A percentile compares a stretch with the other conserved stretches of the same genome.
Conservation (phyloP, 179 eudicot species). For the Silene coronaria region DNA sequence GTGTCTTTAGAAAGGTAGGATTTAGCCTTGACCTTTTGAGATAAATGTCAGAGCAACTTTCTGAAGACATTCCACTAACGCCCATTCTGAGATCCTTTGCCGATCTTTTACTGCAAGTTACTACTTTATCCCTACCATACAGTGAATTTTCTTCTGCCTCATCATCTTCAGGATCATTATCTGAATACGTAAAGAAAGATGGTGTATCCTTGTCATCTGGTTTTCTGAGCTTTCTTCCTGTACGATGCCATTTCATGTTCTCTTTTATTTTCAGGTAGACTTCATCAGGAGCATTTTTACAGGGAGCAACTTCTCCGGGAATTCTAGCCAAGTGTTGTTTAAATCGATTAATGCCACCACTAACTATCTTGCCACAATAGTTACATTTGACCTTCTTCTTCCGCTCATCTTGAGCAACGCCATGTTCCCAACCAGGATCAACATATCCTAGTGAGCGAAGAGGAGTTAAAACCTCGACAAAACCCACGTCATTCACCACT, state of each 20-base stretch:
- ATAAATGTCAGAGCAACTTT: conserved; percentile 46
- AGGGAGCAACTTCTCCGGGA: conserved; percentile 97
- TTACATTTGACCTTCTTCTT: conserved; percentile 96
- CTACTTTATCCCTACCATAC: conserved; percentile 39
- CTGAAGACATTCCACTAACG: conserved; percentile 39
- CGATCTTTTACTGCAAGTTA: conserved; percentile 42
- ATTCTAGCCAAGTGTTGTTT: conserved; percentile 95
- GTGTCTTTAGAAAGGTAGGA: conserved; percentile 36
- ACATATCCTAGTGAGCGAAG: conserved; percentile 90
- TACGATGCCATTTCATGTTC: conserved; percentile 97
- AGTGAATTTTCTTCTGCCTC: conserved; percentile 51
- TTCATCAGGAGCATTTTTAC: conserved; percentile 90
- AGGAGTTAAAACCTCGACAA: conserved; percentile 60
- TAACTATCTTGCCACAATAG: conserved; percentile 90
- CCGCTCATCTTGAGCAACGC: conserved; percentile 90
- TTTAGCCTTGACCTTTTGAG: conserved; percentile 47
- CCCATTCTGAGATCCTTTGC: conserved; percentile 44
- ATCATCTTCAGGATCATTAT: conserved; percentile 68
- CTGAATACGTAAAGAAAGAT: conserved; percentile 60
- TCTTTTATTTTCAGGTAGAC: conserved; percentile 82
- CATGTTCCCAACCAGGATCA: conserved; percentile 98
- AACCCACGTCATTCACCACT: conserved; percentile 48
- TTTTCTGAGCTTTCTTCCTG: conserved; percentile 77
- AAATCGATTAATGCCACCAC: conserved; percentile 94
- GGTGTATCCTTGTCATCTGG: conserved; percentile 59